Conservation (phyloP, 495 filamentous ascomycete species). For the Astrocystis sublimbata region DNA sequence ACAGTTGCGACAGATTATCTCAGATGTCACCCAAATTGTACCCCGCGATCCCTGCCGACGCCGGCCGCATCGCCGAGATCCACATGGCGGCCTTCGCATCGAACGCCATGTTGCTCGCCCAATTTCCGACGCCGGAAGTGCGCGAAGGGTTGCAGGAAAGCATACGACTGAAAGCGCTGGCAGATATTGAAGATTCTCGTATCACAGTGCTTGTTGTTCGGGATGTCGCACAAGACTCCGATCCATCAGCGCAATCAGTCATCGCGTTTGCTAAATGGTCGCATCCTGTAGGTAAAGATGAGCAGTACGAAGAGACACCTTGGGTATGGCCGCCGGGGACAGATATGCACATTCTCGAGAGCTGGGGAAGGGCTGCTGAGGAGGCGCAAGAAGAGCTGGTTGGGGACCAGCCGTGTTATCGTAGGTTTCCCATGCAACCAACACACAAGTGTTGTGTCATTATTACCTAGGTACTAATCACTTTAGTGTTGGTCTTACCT, state of each 20-base stretch:
- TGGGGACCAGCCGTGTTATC: slow-evolving; percentile 32
- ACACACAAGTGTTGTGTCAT: too few relatives aligned
- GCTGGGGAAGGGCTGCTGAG: slow-evolving; percentile 32
- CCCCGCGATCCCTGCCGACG: slow-evolving; percentile 29
- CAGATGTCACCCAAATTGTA: slow-evolving; percentile 19
- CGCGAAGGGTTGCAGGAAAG: slow-evolving; percentile 26
- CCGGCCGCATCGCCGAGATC: slow-evolving; percentile 39
- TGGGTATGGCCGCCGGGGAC: slow-evolving; percentile 40
- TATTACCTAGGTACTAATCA: neutral
- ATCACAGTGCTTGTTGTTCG: slow-evolving; percentile 31
- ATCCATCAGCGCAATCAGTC: neutral
- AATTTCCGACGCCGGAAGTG: slow-evolving; percentile 39
- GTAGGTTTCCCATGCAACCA: slow-evolving; percentile 23
- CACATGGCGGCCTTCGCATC: slow-evolving; percentile 44
- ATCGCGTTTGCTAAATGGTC: slow-evolving; percentile 46
- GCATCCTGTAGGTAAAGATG: slow-evolving; percentile 25
- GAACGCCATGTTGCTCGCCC: slow-evolving; percentile 41
- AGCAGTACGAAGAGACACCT: slow-evolving; percentile 21
- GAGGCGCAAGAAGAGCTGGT: slow-evolving; percentile 26
- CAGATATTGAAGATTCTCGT: slow-evolving; percentile 33
- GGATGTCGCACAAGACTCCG: neutral
- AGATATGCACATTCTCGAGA: slow-evolving; percentile 24
- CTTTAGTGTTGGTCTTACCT: slow-evolving; percentile 31
- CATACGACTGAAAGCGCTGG: slow-evolving; percentile 32
- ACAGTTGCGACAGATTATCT: neutral